These are phyloP conservation scores for Boletales sp. DNA, from an alignment of 768 basidiomycete species.

Conservation along the genomic window DNA sequence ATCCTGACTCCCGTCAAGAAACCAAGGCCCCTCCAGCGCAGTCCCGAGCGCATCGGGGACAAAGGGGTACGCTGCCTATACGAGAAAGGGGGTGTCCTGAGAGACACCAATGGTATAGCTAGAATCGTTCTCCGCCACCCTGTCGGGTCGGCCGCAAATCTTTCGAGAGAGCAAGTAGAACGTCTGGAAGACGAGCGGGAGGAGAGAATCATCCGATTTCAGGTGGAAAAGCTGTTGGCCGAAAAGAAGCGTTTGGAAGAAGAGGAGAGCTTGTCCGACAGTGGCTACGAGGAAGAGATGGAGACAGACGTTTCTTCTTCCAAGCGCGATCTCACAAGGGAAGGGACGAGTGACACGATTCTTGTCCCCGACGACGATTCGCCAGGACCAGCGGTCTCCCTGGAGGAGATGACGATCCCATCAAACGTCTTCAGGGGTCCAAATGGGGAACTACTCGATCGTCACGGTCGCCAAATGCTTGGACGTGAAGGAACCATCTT, in stretches of 20 bases:
- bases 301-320: background rate
- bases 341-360: slow-evolving; percentile 6
- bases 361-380: slow-evolving; percentile 3
- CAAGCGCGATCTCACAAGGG: slow-evolving; percentile 4
- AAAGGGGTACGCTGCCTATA: slow-evolving; percentile 23
- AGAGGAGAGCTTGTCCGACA: slow-evolving; percentile 3
- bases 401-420: background rate
- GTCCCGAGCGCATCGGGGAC: slow-evolving; percentile 28
- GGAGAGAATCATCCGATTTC: slow-evolving; percentile 2
- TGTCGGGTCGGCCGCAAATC: slow-evolving; percentile 18
- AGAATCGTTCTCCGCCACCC: slow-evolving; percentile 23
- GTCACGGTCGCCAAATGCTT: slow-evolving; percentile 14
- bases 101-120: slow-evolving; percentile 8
- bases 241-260: slow-evolving; percentile 3
- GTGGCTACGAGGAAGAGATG: slow-evolving; percentile 20
- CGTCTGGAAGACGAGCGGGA: slow-evolving; percentile 13
- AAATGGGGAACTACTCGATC: slow-evolving; percentile 18
- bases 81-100: slow-evolving; percentile 9
- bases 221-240: slow-evolving; percentile 14
- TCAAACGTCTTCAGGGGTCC: slow-evolving; percentile 14
- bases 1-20: slow-evolving; percentile 28
- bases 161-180: slow-evolving; percentile 25
- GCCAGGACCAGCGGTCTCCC: background rate
- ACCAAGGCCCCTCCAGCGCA: slow-evolving; percentile 23
- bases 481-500: slow-evolving; percentile 23